Percentiles rank a stretch among this genome's conserved stretches.
Conservation (phyloP, 768 basidiomycete genomes). For the Polyporus arcularius region DNA sequence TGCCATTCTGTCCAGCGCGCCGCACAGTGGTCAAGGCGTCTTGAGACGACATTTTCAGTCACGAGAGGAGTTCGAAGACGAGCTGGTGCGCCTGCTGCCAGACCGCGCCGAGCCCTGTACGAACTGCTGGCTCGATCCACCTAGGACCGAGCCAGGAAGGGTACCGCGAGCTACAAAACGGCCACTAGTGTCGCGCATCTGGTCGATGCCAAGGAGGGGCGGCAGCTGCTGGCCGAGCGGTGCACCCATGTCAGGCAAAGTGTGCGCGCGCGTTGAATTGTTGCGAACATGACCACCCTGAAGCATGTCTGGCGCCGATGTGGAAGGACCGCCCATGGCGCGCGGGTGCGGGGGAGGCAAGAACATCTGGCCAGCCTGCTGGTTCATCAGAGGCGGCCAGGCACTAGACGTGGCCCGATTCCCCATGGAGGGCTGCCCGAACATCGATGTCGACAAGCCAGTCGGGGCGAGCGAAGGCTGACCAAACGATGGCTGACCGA, state of each 20-base stretch:
- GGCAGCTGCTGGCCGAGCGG: background rate
- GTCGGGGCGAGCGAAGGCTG: slow-evolving; percentile 17
- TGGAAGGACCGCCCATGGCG: background rate
- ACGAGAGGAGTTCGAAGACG: slow-evolving; percentile 10
- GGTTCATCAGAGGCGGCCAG: background rate
- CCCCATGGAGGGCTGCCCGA: background rate
- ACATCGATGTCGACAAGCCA: slow-evolving; percentile 2
- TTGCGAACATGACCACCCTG: background rate
- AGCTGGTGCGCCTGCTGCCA: slow-evolving; percentile 2
- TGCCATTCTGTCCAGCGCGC: background rate
- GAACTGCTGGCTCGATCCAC: background rate
- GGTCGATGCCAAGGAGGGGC: slow-evolving; percentile 1
- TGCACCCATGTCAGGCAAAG: slow-evolving; percentile 3
- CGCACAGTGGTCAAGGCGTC: background rate
- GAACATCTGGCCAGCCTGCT: background rate
- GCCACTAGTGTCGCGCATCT: slow-evolving; percentile 7
- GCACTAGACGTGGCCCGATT: background rate
- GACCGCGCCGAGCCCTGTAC: slow-evolving; percentile 7
- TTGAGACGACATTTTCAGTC: slow-evolving; percentile 1
- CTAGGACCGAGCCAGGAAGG: background rate
- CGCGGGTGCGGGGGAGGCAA: background rate
- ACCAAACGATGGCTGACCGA: slow-evolving; percentile 20
- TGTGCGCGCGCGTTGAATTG: background rate
- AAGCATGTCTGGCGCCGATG: background rate
- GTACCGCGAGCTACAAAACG: slow-evolving; percentile 2